Base-by-base conservation (phyloP, 2,329 filamentous ascomycete genomes). In the Fusarium multiceps region DNA sequence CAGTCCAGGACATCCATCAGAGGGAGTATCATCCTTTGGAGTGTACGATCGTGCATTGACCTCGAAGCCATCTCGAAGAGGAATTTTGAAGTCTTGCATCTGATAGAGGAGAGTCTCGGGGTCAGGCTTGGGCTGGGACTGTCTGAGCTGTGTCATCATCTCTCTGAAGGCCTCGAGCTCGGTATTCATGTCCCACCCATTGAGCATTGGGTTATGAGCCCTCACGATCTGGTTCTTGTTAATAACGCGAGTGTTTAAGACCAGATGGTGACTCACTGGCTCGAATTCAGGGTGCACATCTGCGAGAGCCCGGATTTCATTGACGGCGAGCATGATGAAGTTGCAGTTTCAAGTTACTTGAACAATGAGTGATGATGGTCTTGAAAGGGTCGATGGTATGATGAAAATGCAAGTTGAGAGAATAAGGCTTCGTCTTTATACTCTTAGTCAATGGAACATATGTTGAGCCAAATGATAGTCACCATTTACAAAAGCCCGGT, bases 301-400 rank as follows among this genome's bases (percentile, higher is more conserved):
- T 14, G 53, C 62, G 14, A 77, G 71, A 2, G 73, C 71, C 27
- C 61, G 48, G 14, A 50, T 75, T 41, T 77, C 72, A 32, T 78
- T 68, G 13, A 77, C 40, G 3, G 71, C 68, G 47, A 76, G 57
- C 76, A 76, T 78, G 10, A 34, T 66, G 32, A 27, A 27, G 8
- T 45, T 27, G 20, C 10, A 37, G 10, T 6, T 37, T 13, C 25
- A 12, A 28, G 6, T 28, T 18, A 16, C 11, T 18, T 25, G 14
- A n/a, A 18, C 5, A 13, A 30, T n/a, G 14, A 12, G 7, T 18
- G 6, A 34, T 27, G 25, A 4, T 27, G 43, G 7, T 11, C 16
- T 13, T 21, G 10, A 7, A 25, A 27, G 8, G 32, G 16, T 55
- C 11, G 10, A 42, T 25, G 25, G 46, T 18, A 58, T 18, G 16